Percentiles rank a stretch among this genome's conserved stretches.
These are phyloP conservation scores for Penicillium polonicum DNA, from an alignment of 2,329 filamentous ascomycete species.

Conservation along the genomic window DNA sequence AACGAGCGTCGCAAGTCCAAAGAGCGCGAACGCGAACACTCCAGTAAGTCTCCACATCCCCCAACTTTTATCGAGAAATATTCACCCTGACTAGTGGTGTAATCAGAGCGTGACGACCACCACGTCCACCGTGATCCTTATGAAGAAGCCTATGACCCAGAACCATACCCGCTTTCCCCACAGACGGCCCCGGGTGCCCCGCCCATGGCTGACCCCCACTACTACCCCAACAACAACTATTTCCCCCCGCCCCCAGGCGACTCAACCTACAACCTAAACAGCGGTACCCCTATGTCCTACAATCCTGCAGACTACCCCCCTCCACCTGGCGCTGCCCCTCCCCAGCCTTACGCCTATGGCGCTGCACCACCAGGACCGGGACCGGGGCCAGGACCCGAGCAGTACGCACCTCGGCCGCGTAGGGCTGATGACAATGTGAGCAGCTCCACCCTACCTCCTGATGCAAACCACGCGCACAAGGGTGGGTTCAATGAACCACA, in stretches of 20 bases:
- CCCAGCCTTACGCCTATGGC: constrained; percentile 41
- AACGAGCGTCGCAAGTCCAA: constrained; percentile 55
- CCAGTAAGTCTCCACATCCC: constrained; percentile 43
- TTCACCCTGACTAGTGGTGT: constrained; percentile 15
- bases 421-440: constrained; percentile 54
- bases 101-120: constrained; percentile 32
- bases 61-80: constrained; percentile 5
- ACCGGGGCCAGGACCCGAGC: constrained; percentile 33
- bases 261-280: constrained; percentile 25
- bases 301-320: constrained; percentile 45
- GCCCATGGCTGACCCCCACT: constrained; percentile 28
- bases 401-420: constrained; percentile 40
- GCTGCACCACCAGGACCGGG: constrained; percentile 16
- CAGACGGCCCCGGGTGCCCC: constrained; percentile 33
- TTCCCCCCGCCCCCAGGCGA: constrained; percentile 46
- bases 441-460: constrained; percentile 33
- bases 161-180: constrained; percentile 41
- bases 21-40: constrained; percentile 52
- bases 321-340: constrained; percentile 40
- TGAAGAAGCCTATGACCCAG: constrained; percentile 43
- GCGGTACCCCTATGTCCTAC: constrained; percentile 31
- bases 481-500: constrained; percentile 41
- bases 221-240: constrained; percentile 43
- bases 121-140: constrained; percentile 38
- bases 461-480: constrained; percentile 39